Base-by-base conservation (phyloP, 2,329 filamentous ascomycete genomes). In the Blastomyces emzantsi region DNA sequence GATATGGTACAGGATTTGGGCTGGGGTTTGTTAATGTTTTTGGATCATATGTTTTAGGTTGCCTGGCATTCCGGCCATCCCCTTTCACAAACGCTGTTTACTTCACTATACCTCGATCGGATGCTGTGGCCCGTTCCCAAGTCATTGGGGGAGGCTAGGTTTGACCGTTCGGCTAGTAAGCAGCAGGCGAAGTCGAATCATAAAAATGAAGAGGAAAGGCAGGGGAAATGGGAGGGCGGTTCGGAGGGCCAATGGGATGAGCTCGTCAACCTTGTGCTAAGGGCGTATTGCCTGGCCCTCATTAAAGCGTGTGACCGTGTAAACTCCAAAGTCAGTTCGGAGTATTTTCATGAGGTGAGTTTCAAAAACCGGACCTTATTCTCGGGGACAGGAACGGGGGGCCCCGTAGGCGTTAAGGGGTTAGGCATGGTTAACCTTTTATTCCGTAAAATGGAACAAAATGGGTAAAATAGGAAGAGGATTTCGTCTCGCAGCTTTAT, bases 61-160 rank as follows among this genome's bases (percentile, higher is more conserved):
- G 90, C 92, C 66, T 99, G 95, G 92, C 92, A 97, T 73, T 86
- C 90, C 69, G 94, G 95, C n/a, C 92, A 96, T 72, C 92, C 94
- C 1, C 83, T 99, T 9, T 95, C 93, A 1, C 94, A 97, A 74
- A 97, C 94, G 0, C 79, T 99, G 1, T 92, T 97, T 73, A 97
- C 92, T 5, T 96, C 91, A 61, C 82, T 96, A 43, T 94, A 99
- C 74, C 85, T 97, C 63, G 92, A 97, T 70, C 86, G 86, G 59
- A 81, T 99, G 19, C 79, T 96, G 65, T 89, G 87, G 77, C 87
- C 90, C 0, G 81, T 83, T 39, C 87, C 90, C 4, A 79, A 77
- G 45, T 83, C 75, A 5, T 77, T 95, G 33, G 78, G 86, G 2
- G 82, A 90, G 45, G 87, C 87, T 13, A 80, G 84, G 62, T 92